Evolutionary conservation across 345 rosid species (phyloP).

Genomic region (Physaria fendleri): DNA sequence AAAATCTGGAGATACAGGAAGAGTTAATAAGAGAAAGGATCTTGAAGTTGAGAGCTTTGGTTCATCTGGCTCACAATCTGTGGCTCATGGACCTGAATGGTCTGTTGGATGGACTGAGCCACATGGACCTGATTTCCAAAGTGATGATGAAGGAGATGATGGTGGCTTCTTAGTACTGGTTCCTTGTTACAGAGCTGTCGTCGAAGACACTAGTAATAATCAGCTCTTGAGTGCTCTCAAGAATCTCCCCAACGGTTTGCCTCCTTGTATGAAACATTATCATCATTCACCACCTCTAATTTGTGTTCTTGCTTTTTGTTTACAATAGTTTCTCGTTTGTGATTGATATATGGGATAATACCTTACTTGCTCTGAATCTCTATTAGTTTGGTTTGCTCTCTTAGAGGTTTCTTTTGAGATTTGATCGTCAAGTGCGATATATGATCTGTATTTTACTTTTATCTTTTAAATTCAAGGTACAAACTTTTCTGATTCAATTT

Average conservation of each 20-base stretch:
- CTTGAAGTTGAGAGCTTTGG: slow-evolving; percentile 38
- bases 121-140: slow-evolving; percentile 55
- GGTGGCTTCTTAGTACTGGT: slow-evolving; percentile 74
- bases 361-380: no score
- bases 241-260: slow-evolving; percentile 49
- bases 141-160: slow-evolving; percentile 43
- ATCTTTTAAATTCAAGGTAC: no score
- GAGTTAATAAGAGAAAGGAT: slow-evolving; percentile 36
- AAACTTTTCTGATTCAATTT: no score
- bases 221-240: slow-evolving; percentile 58
- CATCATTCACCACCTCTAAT: no score
- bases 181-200: slow-evolving; percentile 64
- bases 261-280: slow-evolving; percentile 54
- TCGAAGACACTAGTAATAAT: slow-evolving; percentile 36
- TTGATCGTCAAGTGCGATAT: no score
- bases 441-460: no score
- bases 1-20: slow-evolving; percentile 32
- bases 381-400: no score
- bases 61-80: slow-evolving; percentile 39
- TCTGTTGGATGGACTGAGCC: slow-evolving; percentile 89
- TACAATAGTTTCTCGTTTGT: no score
- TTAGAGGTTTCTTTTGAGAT: no score
- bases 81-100: slow-evolving; percentile 69
- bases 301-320: no score
- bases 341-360: no score